Evolutionary conservation across 257 asterid species (phyloP).

Genomic region (Solanum peruvianum): DNA sequence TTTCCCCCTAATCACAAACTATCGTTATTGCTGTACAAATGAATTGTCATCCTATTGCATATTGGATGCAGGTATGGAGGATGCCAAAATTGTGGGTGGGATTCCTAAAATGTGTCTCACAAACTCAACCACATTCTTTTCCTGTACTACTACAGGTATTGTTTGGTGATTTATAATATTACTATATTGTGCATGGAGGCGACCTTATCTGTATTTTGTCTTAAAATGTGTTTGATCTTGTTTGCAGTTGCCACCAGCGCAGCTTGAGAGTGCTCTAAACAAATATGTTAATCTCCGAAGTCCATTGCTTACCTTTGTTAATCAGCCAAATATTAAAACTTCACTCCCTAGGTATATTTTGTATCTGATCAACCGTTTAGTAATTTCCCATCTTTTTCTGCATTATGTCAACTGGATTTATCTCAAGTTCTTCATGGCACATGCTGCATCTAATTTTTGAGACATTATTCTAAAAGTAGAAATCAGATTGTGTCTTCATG

Average conservation of each 20-base stretch:
- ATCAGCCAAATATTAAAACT: slow-evolving; percentile 40
- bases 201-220: not conserved
- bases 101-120: slow-evolving; percentile 85
- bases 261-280: slow-evolving; percentile 82
- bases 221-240: slow-evolving; percentile 4
- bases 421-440: not conserved
- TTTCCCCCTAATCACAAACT: not conserved
- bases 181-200: not conserved
- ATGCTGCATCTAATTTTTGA: not conserved
- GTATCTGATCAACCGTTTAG: not conserved
- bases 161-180: not conserved
- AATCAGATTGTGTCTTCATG: not conserved
- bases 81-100: slow-evolving; percentile 95
- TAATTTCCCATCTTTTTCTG: not conserved
- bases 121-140: slow-evolving; percentile 93
- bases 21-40: not conserved
- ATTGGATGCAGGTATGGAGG: slow-evolving; percentile 69
- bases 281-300: slow-evolving; percentile 75
- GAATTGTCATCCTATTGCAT: not conserved
- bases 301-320: slow-evolving; percentile 53
- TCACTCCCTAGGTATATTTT: slow-evolving; percentile 65
- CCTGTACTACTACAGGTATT: slow-evolving; percentile 75
- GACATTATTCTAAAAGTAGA: not conserved
- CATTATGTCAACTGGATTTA: not conserved
- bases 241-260: slow-evolving; percentile 92